Evolutionary conservation across 768 basidiomycete species (phyloP), one percentile per base, ranked within the genome.

Genomic region (Rhizopogon rudus): DNA sequence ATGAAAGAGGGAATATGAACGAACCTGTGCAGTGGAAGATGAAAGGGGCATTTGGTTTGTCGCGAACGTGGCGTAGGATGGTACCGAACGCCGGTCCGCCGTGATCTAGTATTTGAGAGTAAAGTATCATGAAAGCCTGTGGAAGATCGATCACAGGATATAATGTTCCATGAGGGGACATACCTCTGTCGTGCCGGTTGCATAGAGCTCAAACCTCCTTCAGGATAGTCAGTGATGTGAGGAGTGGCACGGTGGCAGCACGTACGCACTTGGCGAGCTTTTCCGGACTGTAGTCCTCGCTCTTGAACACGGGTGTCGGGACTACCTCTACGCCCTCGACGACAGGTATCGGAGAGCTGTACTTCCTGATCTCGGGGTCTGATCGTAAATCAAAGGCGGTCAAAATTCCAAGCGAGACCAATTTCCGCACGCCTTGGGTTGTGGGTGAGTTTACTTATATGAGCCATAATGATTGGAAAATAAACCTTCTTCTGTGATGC

Each of bases 261-360:
- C 75, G 75, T 72, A 84, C 88, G 72, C 73, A 91, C 89, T 81
- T 87, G 62, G 90, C 86, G 82, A 92, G 87, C 71, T 78, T 82
- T 69, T 91, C 86, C 20, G 89, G 89, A 65, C 88, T 90, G 67
- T 91, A 91, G 65, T 92, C 90, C 65, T 85, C 85, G 44, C 73
- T 82, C 61, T 78, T 72, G 57, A 81, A 81, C 51, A 91, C 86
- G 1, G 90, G 88, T 13, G 74, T 72, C 53, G 79, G 84, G 14
- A 82, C 44, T 51, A 90, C 67, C 39, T 81, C 75, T 22, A 91
- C 76, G 6, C 83, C 86, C 28, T 83, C 79, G 55, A 92, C 83
- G 13, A 65, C 58, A 44, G 88, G 88, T 51, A 80, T 71, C 10
- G 87, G 86, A 4, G 81, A 67, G 51, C 82, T 78, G 69, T 88